Evolutionary conservation across 257 asterid genomes (phyloP).

Genomic region (Solanum lycopersicoides): DNA sequence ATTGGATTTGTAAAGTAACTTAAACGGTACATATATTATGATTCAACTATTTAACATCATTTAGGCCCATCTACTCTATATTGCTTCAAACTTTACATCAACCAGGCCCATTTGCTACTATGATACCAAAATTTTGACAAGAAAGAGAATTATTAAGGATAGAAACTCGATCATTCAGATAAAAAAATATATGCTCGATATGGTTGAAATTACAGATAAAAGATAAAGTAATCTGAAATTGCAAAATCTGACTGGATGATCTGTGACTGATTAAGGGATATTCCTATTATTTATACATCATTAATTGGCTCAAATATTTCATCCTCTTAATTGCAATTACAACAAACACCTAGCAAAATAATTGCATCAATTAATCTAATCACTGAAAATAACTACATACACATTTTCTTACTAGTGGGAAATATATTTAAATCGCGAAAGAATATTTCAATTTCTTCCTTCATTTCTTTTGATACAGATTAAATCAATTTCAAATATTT

Average conservation of each 20-base stretch:
- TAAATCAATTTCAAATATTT: too few relatives aligned
- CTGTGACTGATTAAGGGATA: not conserved
- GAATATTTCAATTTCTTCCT: not conserved
- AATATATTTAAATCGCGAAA: not conserved
- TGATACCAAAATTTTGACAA: not conserved
- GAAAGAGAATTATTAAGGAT: not conserved
- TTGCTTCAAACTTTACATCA: not conserved
- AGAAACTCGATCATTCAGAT: not conserved
- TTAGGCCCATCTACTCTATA: too few relatives aligned
- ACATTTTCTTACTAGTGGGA: not conserved
- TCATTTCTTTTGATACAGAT: too few relatives aligned
- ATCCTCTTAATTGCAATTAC: not conserved
- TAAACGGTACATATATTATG: too few relatives aligned
- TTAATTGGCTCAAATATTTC: not conserved
- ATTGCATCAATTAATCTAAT: not conserved
- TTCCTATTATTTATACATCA: not conserved
- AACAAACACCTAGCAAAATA: not conserved
- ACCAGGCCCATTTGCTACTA: not conserved
- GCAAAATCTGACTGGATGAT: not conserved
- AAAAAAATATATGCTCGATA: not conserved
- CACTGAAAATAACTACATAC: not conserved
- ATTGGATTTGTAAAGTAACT: too few relatives aligned
- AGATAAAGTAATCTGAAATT: not conserved
- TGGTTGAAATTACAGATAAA: not conserved
- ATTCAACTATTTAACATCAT: too few relatives aligned